Evolutionary conservation across 2,329 filamentous ascomycete genomes (phyloP), one percentile per base, ranked within the genome.

Genomic region (Phialophora tarda): DNA sequence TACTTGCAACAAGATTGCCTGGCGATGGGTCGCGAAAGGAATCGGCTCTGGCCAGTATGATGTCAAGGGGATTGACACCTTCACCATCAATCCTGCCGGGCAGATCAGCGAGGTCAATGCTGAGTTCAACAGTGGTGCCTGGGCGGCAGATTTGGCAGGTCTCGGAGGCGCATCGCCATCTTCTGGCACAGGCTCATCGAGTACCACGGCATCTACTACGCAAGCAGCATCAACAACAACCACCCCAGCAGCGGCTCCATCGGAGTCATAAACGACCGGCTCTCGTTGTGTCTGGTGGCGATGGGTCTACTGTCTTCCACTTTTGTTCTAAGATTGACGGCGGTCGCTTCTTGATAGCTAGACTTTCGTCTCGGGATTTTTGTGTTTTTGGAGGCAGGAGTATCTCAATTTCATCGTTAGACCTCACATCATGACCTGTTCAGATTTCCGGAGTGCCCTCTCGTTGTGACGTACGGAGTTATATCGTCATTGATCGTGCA

Each of bases 1-100:
- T 50, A 65, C 54, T 30, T 72, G 70, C 63, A 65, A 69, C 61
- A 69, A 71, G 62, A 69, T 72, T 47, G 67, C 69, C 14, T 71
- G 70, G 70, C 63, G 69, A 54, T 72, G 70, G 70, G 58, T 68
- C 17, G 62, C 53, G 14, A 53, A 60, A 32, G 69, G 65, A 5
- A 59, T 69, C 34, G 63, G 63, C 24, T 66, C 66, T 24, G 63
- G 53, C 24, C 38, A 63, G 50, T 65, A 63, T 32, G 59, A 61
- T 50, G 66, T 68, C 63, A 65, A 66, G 41, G 66, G 66, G 5
- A 65, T 66, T 14, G 58, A 65, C 55, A 63, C 53, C 3, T 65
- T 68, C 34, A 68, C 59, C 1, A 55, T 68, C 41, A 68, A 47
- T 3, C 51, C 63, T 14, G 14, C 26, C 21, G 66, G 63, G 32